A percentile compares a stretch with the other conserved stretches of the same genome.
phyloP scores from a whole-genome alignment of 2,329 filamentous ascomycete species.

The Paraconiothyrium brasiliense region DNA sequence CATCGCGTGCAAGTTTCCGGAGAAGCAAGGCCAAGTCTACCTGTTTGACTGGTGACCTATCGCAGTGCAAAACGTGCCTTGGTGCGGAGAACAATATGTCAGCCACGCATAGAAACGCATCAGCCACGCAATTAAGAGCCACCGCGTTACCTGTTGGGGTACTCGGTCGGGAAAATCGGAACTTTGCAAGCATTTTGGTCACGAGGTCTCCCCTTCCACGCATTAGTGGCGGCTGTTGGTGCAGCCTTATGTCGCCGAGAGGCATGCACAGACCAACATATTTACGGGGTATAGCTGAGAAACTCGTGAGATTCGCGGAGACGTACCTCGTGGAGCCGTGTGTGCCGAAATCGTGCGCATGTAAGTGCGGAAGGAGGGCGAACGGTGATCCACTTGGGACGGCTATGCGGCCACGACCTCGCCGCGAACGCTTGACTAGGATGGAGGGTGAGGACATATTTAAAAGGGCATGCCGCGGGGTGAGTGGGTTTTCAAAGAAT shows the following conservation, averaged over 20 bases:
- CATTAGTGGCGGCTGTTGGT: conserved; percentile 1
- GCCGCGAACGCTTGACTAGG: conserved; percentile 3
- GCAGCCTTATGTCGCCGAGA: conserved; percentile 7
- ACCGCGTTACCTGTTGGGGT: not conserved
- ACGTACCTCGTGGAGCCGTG: conserved; percentile 11
- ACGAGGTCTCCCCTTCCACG: not conserved
- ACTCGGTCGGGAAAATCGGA: conserved; percentile 1
- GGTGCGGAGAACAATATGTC: not conserved
- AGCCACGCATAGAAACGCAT: conserved; percentile 8
- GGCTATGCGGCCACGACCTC: conserved; percentile 2
- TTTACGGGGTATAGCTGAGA: not conserved
- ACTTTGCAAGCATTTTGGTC: not conserved
- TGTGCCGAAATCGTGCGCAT: not conserved
- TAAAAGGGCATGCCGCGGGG: not conserved
- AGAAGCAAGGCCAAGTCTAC: not conserved
- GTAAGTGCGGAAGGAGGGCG: not conserved
- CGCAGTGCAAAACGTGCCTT: not conserved
- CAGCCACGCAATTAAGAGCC: conserved; percentile 14
- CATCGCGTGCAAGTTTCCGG: not conserved
- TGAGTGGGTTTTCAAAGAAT: not conserved
- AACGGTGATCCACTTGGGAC: conserved; percentile 4
- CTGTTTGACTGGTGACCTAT: conserved; percentile 3
- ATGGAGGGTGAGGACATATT: not conserved
- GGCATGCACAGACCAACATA: not conserved
- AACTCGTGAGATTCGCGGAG: conserved; percentile 9